Percentiles rank a stretch among this genome's conserved stretches.
Conservation (phyloP, 2,329 filamentous ascomycete genomes). For the Eutypella sp. region DNA sequence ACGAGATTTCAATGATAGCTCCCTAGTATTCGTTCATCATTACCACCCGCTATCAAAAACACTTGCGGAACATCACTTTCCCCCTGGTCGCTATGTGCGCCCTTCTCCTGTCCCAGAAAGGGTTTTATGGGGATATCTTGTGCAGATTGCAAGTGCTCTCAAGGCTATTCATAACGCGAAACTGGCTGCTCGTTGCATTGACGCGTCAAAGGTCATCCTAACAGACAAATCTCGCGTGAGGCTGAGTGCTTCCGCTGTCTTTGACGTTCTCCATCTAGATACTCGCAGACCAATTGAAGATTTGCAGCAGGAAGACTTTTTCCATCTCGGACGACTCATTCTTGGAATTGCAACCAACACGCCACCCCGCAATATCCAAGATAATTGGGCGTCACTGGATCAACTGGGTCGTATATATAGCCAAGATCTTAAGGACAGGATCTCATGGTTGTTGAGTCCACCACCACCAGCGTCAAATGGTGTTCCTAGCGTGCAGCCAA, state of each 20-base stretch:
- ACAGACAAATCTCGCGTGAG: conserved; percentile 88
- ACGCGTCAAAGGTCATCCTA: conserved; percentile 81
- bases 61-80: conserved; percentile 75
- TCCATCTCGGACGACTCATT: conserved; percentile 78
- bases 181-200: conserved; percentile 80
- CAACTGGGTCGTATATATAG: conserved; percentile 74
- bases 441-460: conserved; percentile 76
- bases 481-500: conserved; percentile 32
- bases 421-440: conserved; percentile 69
- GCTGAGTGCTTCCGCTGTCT: conserved; percentile 79
- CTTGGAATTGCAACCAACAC: conserved; percentile 75
- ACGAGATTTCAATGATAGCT: conserved; percentile 88
- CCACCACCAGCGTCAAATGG: conserved; percentile 39
- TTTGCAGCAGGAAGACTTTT: conserved; percentile 81
- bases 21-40: conserved; percentile 87
- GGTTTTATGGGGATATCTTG: conserved; percentile 84
- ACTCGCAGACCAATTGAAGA: conserved; percentile 63
- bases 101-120: conserved; percentile 59
- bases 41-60: conserved; percentile 91
- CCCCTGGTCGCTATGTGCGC: conserved; percentile 40
- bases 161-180: conserved; percentile 78
- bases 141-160: conserved; percentile 83
- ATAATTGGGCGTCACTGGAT: conserved; percentile 67
- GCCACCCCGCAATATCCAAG: conserved; percentile 47
- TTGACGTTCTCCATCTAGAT: conserved; percentile 86